These are phyloP conservation scores for Arthromyces matolae DNA, from an alignment of 768 basidiomycete species.

Conservation along the genomic window DNA sequence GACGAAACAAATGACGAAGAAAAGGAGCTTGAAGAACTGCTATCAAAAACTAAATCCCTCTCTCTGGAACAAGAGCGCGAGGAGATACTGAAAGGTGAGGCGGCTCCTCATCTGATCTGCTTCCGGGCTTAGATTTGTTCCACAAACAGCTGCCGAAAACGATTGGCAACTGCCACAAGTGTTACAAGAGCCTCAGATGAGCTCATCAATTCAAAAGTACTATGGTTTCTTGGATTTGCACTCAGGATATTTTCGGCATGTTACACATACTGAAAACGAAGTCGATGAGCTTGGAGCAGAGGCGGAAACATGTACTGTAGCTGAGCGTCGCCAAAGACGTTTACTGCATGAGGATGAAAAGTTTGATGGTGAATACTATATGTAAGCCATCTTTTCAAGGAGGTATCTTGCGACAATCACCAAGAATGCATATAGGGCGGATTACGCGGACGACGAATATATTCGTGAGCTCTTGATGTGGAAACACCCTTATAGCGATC, in stretches of 20 bases:
- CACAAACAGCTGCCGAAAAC: conserved; percentile 59
- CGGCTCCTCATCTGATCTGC: neutral
- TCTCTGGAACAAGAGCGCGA: conserved; percentile 53
- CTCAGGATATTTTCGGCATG: conserved; percentile 72
- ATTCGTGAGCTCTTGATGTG: conserved; percentile 69
- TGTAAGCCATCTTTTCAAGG: conserved; percentile 41
- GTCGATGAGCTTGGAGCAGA: conserved; percentile 73
- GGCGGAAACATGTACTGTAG: conserved; percentile 51
- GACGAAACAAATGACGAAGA: conserved; percentile 19
- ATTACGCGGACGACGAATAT: conserved; percentile 73
- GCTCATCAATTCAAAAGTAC: conserved; percentile 39
- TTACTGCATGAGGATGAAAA: conserved; percentile 66
- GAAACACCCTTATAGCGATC: conserved; percentile 49
- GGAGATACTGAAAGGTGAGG: conserved; percentile 55
- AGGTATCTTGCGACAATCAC: neutral
- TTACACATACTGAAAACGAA: conserved; percentile 74
- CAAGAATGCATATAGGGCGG: conserved; percentile 60
- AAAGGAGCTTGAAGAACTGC: conserved; percentile 44
- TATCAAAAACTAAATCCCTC: conserved; percentile 39
- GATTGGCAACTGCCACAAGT: conserved; percentile 78
- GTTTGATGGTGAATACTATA: conserved; percentile 83
- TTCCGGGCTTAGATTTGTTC: neutral
- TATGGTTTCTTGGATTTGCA: conserved; percentile 81
- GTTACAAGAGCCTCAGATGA: conserved; percentile 41
- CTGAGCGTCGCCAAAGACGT: conserved; percentile 52